phyloP scores from a whole-genome alignment of 139 green algal species.

The Gonium pectorale region DNA sequence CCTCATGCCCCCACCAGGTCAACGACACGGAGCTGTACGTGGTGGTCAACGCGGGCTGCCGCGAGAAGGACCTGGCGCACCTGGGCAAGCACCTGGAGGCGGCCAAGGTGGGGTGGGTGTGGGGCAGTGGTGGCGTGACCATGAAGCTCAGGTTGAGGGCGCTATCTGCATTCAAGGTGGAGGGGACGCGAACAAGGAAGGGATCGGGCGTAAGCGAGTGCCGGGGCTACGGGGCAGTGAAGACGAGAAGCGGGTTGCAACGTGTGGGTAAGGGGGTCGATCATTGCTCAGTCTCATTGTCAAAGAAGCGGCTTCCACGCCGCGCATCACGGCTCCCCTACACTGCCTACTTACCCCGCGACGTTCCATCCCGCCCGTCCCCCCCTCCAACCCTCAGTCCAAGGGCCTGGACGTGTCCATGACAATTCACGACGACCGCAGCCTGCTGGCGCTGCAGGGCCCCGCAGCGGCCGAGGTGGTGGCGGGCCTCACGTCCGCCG shows the following conservation, averaged over 20 bases:
- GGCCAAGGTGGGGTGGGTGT: constrained; percentile 66
- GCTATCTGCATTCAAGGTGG: background rate
- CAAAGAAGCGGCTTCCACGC: too few relatives aligned
- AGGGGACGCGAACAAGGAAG: too few relatives aligned
- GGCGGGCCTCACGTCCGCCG: constrained; percentile 57
- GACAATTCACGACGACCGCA: constrained; percentile 89
- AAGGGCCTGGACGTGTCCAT: constrained; percentile 76
- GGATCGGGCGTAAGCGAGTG: too few relatives aligned
- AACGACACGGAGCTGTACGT: constrained; percentile 90
- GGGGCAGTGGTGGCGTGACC: too few relatives aligned
- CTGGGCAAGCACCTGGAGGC: constrained; percentile 84
- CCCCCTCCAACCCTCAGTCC: constrained; percentile 48
- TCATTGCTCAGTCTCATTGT: too few relatives aligned
- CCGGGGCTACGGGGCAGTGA: too few relatives aligned
- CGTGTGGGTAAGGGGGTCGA: too few relatives aligned
- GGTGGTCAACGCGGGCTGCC: constrained; percentile 97
- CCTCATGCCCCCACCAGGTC: constrained; percentile 65
- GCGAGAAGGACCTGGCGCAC: constrained; percentile 97
- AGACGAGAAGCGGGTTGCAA: too few relatives aligned
- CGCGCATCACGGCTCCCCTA: too few relatives aligned
- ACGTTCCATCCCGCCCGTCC: too few relatives aligned
- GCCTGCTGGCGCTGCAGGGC: constrained; percentile 94
- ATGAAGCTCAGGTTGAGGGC: too few relatives aligned
- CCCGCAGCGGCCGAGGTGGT: constrained; percentile 75
- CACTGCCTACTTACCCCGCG: too few relatives aligned